Evolutionary conservation across 345 rosid genomes (phyloP), one percentile per base, ranked within the genome.

Genomic region (Citrus australasica): DNA sequence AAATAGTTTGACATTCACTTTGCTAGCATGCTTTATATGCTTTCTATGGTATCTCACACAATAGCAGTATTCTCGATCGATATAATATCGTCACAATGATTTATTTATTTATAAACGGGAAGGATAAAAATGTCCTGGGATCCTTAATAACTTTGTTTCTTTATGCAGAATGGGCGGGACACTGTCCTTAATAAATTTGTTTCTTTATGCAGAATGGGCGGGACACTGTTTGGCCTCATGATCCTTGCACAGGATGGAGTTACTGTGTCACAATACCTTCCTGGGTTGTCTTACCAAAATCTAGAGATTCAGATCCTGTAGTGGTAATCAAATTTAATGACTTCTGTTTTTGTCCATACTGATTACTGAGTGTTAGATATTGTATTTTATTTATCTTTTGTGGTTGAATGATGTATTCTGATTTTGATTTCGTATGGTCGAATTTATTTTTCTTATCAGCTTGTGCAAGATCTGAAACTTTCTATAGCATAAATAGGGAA

Each of bases 161-260:
- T 78, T 85, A 38, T 87, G 93, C 97, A 97, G 99, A 90, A 77
- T 77, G 99, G 97, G 69, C 88, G 87, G 80, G 91, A 90, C 65
- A 97, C 98, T 22, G 80, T 88, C 42, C 53, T n/a, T 17, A 67
- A 28, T 6, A 42, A 35, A 24, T 24, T 58, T 67, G 37, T 35
- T 66, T 37, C 33, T 35, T 78, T 85, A 38, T 87, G 93, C 97
- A 97, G 99, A 90, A 77, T 77, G 99, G 97, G 69, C 88, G 87
- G 80, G 91, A 90, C 65, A 97, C 98, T 22, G 80, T 88, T 76
- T 94, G 98, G 98, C 98, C 99, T 0, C 99, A 92, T 72, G 99
- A 93, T 85, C 93, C 86, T 72, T 88, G 82, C 74, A 86, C 93
- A 0, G 98, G 99, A 77, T 97, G 99, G 99, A 94, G 98, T 87